phyloP scores from a whole-genome alignment of 2,329 filamentous ascomycete genomes.

The Aspergillus fumigatiaffinis region DNA sequence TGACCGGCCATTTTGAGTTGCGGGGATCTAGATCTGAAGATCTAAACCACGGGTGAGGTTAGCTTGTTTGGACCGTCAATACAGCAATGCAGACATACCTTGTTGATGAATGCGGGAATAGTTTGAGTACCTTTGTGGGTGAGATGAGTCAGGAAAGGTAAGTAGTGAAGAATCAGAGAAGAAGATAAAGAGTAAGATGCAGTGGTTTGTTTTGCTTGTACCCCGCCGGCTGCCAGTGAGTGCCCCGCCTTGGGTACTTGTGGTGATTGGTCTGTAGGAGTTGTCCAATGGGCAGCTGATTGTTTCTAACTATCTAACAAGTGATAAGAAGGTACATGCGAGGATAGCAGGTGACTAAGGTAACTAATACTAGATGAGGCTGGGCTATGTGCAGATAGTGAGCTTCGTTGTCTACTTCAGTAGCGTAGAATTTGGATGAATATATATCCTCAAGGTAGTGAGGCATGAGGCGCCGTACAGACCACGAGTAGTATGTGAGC shows the following conservation, averaged over 20 bases:
- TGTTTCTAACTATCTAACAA: neutral
- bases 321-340: neutral
- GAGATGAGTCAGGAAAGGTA: neutral
- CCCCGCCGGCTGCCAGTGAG: neutral
- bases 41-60: neutral
- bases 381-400: no score
- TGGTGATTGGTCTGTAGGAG: neutral
- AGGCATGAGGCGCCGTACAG: neutral
- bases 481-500: neutral
- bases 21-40: neutral
- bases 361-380: neutral
- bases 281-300: neutral
- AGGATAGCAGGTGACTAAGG: neutral
- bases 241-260: neutral
- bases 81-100: neutral
- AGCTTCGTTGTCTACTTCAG: neutral
- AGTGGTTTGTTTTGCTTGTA: neutral
- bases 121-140: neutral
- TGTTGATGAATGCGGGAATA: neutral
- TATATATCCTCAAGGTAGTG: neutral
- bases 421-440: neutral
- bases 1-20: constrained; percentile 20
- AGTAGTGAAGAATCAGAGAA: neutral
- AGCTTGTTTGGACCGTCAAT: neutral
- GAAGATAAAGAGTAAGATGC: neutral